phyloP scores from a whole-genome alignment of 768 basidiomycete genomes.

The Tricholoma sp. region DNA sequence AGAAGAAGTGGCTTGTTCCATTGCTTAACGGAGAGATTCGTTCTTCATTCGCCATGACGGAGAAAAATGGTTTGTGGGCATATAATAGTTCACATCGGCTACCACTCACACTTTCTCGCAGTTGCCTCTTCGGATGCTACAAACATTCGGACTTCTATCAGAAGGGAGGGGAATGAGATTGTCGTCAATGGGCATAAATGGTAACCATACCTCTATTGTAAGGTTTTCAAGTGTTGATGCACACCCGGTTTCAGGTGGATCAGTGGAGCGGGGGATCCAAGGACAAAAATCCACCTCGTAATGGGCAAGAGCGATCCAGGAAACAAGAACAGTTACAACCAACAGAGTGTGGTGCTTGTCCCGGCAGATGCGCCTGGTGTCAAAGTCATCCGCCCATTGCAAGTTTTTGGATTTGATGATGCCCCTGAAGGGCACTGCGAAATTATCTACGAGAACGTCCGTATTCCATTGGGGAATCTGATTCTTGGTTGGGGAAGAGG shows the following conservation, averaged over 20 bases:
- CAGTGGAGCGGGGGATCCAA: constrained; percentile 92
- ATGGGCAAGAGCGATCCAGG: constrained; percentile 92
- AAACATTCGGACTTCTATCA: constrained; percentile 87
- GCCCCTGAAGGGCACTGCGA: constrained; percentile 98
- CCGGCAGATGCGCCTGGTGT: constrained; percentile 85
- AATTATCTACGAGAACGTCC: constrained; percentile 90
- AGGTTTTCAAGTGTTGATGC: neutral
- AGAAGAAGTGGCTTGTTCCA: constrained; percentile 84
- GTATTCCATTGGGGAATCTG: constrained; percentile 78
- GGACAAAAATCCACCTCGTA: constrained; percentile 85
- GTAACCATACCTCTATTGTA: constrained; percentile 29
- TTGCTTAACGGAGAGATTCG: constrained; percentile 91
- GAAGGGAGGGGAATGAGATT: constrained; percentile 79
- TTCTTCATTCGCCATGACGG: constrained; percentile 96
- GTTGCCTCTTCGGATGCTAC: constrained; percentile 96
- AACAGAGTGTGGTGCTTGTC: constrained; percentile 95
- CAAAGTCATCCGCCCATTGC: constrained; percentile 87
- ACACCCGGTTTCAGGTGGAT: constrained; percentile 69
- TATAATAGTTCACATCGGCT: constrained; percentile 1
- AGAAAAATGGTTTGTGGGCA: constrained; percentile 63
- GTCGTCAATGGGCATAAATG: constrained; percentile 97
- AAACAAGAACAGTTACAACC: constrained; percentile 69
- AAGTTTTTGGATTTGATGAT: constrained; percentile 91
- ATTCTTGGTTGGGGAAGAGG: constrained; percentile 93
- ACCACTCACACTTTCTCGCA: constrained; percentile 18